Base-by-base conservation (phyloP, 305 asterid species). In the Solanum hybrid region DNA sequence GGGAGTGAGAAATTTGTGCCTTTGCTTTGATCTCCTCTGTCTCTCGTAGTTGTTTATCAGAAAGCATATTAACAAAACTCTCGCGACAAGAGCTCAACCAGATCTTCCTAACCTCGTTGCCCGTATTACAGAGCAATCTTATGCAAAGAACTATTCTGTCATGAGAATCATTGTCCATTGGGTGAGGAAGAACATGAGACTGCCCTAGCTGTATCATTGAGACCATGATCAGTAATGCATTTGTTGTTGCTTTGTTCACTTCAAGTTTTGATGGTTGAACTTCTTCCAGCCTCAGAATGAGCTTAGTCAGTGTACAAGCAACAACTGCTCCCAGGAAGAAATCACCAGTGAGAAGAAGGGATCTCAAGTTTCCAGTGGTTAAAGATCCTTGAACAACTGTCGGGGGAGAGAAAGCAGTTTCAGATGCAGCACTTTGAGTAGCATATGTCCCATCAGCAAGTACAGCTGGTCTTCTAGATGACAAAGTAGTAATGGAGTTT, bases 361-460 rank as follows among this genome's bases (percentile, higher is more conserved):
- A 95, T 94, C 99, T 94, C 94, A 97, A 92, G 91, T 95, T 95
- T 91, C 95, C 98, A 33, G 93, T 84, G 70, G 95, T 81, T 92
- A 91, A 91, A 26, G 94, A 94, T 90, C 98, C 98, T 86, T 95
- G 98, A 88, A 95, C 95, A 33, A 96, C 95, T 88, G 95, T 92
- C 31, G 98, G 98, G 90, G 96, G 91, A 61, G 97, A 93, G 91
- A 96, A 93, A 87, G 91, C 92, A 90, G 93, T 94, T 91, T 94
- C 95, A 32, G 95, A 93, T 65, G 95, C 95, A 84, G 98, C 98
- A 94, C 98, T 97, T 92, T 96, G 99, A 83, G 99, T 97, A 85
- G 99, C 99, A 94, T 97, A 97, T 89, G 99, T 97, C 38, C 99
- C 99, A 91, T 97, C 99, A 92, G 99, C 98, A 92, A 97, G 99